Percentiles rank a stretch among this genome's conserved stretches.
Evolutionary conservation across 495 filamentous ascomycete genomes (phyloP).

Genomic region (Chlorociboria aeruginascens): DNA sequence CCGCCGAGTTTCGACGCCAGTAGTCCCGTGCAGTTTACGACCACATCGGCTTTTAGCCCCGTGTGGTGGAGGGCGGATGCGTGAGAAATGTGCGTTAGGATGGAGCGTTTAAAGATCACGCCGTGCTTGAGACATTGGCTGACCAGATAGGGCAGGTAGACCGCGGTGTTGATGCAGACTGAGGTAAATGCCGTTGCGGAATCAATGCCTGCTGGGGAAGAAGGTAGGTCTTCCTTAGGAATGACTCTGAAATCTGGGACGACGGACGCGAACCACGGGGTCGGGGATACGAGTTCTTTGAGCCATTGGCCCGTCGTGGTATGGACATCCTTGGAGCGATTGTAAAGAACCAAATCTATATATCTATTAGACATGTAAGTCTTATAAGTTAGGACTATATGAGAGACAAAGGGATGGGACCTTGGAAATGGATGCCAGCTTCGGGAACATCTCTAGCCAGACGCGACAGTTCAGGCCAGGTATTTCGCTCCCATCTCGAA

Average conservation of each 20-base stretch:
- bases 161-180: slow-evolving; percentile 79
- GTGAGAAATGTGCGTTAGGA: slow-evolving; percentile 58
- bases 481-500: slow-evolving; percentile 49
- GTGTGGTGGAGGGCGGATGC: slow-evolving; percentile 53
- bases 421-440: slow-evolving; percentile 74
- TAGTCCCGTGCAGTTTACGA: slow-evolving; percentile 85
- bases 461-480: slow-evolving; percentile 54
- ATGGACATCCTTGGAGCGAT: slow-evolving; percentile 46
- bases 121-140: slow-evolving; percentile 63
- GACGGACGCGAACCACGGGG: slow-evolving; percentile 76
- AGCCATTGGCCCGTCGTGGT: slow-evolving; percentile 25
- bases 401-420: slow-evolving; percentile 26
- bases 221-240: slow-evolving; percentile 34
- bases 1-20: slow-evolving; percentile 64
- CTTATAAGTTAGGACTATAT: not conserved
- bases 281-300: slow-evolving; percentile 47
- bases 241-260: slow-evolving; percentile 60
- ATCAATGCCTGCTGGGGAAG: slow-evolving; percentile 39
- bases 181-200: slow-evolving; percentile 64
- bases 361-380: not conserved
- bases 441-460: slow-evolving; percentile 46
- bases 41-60: slow-evolving; percentile 49
- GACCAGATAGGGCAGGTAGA: slow-evolving; percentile 79
- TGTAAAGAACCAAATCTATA: slow-evolving; percentile 47
- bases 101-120: slow-evolving; percentile 46